A percentile compares a stretch with the other conserved stretches of the same genome.
Evolutionary conservation across 768 basidiomycete species (phyloP).

Genomic region (Tulasnella sp.): DNA sequence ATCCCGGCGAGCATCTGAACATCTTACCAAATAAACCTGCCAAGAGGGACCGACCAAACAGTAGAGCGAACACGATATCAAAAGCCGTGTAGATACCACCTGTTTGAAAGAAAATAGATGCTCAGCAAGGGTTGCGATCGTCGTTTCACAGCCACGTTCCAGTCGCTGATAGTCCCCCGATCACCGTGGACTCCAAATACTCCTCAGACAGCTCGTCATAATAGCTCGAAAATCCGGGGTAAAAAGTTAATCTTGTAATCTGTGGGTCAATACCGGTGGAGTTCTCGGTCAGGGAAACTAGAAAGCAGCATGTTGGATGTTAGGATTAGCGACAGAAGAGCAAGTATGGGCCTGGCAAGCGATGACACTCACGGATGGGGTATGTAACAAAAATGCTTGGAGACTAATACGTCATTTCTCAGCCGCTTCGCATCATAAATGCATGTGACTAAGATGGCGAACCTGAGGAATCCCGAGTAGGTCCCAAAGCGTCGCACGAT

Average conservation of each 20-base stretch:
- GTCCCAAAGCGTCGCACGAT: neutral
- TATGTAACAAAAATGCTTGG: neutral
- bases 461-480: neutral
- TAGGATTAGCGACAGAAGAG: neutral
- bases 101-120: neutral
- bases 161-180: neutral
- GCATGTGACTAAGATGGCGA: neutral
- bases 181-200: neutral
- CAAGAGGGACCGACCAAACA: neutral
- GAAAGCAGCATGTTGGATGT: neutral
- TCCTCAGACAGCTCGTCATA: neutral
- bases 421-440: neutral
- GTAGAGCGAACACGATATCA: neutral
- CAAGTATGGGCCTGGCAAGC: neutral
- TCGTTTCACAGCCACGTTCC: neutral
- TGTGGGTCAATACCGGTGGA: neutral
- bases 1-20: neutral
- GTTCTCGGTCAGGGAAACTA: neutral
- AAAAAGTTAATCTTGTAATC: neutral
- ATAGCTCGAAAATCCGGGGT: neutral
- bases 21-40: neutral
- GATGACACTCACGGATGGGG: neutral
- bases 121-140: neutral
- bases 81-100: neutral
- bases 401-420: neutral